Evolutionary conservation across 2,329 filamentous ascomycete genomes (phyloP).

Genomic region (Talaromyces sp.): DNA sequence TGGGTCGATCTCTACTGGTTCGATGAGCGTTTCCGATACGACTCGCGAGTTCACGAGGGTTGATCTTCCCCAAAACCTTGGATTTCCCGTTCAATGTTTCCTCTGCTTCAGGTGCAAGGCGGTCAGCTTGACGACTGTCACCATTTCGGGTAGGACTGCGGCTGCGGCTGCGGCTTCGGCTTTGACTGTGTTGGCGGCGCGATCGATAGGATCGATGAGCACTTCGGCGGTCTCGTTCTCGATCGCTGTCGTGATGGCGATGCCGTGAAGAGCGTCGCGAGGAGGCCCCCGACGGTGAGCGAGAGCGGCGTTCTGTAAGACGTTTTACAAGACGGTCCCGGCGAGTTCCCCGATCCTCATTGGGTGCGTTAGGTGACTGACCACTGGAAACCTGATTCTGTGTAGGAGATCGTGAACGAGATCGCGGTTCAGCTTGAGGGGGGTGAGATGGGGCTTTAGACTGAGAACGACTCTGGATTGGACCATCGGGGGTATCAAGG

Average conservation of each 20-base stretch:
- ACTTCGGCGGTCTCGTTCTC: conserved; percentile 53
- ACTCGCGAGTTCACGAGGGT: conserved; percentile 26
- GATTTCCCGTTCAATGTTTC: background rate
- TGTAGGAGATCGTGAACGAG: conserved; percentile 42
- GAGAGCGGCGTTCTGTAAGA: conserved; percentile 56
- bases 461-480: conserved; percentile 27
- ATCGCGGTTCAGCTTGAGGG: conserved; percentile 19
- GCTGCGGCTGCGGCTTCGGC: conserved; percentile 44
- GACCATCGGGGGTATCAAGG: conserved; percentile 41
- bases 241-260: conserved; percentile 58
- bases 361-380: conserved; percentile 22
- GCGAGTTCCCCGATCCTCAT: conserved; percentile 37
- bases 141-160: conserved; percentile 33
- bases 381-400: conserved; percentile 6
- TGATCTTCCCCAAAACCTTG: conserved; percentile 17
- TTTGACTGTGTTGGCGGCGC: too few relatives aligned
- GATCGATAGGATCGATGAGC: conserved; percentile 52
- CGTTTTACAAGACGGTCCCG: conserved; percentile 27
- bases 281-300: conserved; percentile 58
- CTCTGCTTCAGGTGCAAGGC: conserved; percentile 23
- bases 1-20: conserved; percentile 31
- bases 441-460: conserved; percentile 31
- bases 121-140: conserved; percentile 43
- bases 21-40: conserved; percentile 31
- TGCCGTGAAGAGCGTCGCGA: conserved; percentile 61